Base-by-base conservation (phyloP, 345 rosid genomes). In the Fremontodendron californicum region DNA sequence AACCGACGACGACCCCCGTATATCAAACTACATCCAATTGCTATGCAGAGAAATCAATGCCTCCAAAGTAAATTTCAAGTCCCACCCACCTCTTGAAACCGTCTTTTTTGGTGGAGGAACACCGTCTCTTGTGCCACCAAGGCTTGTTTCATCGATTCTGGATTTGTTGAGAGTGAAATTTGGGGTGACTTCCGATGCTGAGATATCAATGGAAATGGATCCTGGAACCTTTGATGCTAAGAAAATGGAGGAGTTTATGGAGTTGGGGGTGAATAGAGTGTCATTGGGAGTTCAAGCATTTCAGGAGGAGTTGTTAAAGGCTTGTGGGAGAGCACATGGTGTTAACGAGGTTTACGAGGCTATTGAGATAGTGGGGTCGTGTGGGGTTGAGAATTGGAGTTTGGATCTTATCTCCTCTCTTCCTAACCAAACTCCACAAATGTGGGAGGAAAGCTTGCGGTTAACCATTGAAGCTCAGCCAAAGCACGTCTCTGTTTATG, bases 141-240 rank as follows among this genome's bases (percentile, higher is more conserved):
- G 78, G 79, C 81, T 92, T 43, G 93, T 93, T 74, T 86, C 87
- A 21, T 86, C 90, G 27, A 68, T 93, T 79, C 78, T 96, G 48
- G 89, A 89, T 46, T 80, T 89, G 29, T 57, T 96, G 82, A 85
- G 85, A 62, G 84, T 5, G 65, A 86, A 87, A 58, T 91, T 91
- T 67, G 98, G 98, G 78, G 67, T 92, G 82, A 81, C 79, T 75
- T 72, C 76, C 9, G 87, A 80, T 77, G 95, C 85, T 25, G 99
- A 96, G 85, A 83, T 96, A 85, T 91, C 99, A 0, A 92, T 92
- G 94, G 98, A 96, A 86, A 91, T 96, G 99, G 97, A 92, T 81
- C 98, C 99, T 1, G 98, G 97, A 3, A 96, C 98, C 27, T 96
- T 96, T 61, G 88, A 84, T 81, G 90, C 75, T 77, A 75, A 52